Base-by-base conservation (phyloP, 83 land plant genomes). In the Picea abies region DNA sequence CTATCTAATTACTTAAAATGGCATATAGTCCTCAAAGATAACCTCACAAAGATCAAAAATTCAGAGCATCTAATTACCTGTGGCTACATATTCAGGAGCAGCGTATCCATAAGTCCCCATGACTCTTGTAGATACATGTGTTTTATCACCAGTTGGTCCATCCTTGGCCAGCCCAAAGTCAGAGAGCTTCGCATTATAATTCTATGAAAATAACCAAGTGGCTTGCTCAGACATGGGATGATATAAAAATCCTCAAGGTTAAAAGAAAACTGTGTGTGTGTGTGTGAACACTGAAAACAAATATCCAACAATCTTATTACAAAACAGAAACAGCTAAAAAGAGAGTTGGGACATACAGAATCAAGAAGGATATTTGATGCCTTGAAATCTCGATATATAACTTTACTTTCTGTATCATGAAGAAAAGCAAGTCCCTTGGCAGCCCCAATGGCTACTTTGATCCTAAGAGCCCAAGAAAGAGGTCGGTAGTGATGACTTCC, bases 1-100 rank as follows among this genome's bases (percentile, higher is more conserved):
- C 56, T 32, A 11, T 56, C 3, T 47, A 47, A 47, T 47, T 47
- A 47, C 49, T 47, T 47, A 47, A 47, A 6, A 47, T 47, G 3
- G 14, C 58, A 56, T 56, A 56, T 56, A 56, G 15, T 56, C 58
- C 14, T 56, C 58, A 56, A 56, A 56, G 58, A 56, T 12, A 56
- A 3, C 58, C 58, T 56, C 15, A 56, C 49, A 56, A 3, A 56
- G 15, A 56, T 56, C 58, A 15, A 56, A 56, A 56, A 52, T 11
- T 52, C 14, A 52, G 56, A 52, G 14, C 56, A 52, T 52, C 12
- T 52, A 52, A 52, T 10, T 52, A 73, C 77, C 77, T 73, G 77
- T 73, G n/a, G 77, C 77, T 73, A 73, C 44, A 73, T 73, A 73
- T 73, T 73, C 77, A n/a, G 77, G 77, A 73, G 77, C 77, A n/a